Evolutionary conservation across 2,329 filamentous ascomycete genomes (phyloP).

Genomic region (Cercospora sesami): DNA sequence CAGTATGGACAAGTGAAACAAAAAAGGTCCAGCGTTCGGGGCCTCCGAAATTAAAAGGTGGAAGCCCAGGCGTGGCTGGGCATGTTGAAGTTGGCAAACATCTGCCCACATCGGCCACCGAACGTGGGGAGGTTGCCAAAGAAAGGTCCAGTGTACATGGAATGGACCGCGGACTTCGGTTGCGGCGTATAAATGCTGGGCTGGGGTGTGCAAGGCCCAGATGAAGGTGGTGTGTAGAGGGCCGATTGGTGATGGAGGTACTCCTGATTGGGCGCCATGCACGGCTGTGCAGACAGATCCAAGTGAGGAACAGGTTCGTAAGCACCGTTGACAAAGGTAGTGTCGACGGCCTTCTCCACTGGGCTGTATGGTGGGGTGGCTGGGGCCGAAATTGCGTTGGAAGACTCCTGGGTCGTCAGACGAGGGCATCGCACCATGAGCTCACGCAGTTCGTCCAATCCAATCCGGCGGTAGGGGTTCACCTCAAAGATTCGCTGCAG

Average conservation of each 20-base stretch:
- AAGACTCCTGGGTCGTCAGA: conserved; percentile 65
- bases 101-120: conserved; percentile 30
- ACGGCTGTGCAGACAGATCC: conserved; percentile 36
- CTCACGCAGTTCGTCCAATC: conserved; percentile 73
- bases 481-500: conserved; percentile 83
- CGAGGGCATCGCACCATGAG: conserved; percentile 73
- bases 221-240: conserved; percentile 31
- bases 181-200: conserved; percentile 31
- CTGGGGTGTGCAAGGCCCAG: conserved; percentile 33
- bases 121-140: conserved; percentile 26
- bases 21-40: conserved; percentile 2
- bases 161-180: conserved; percentile 26
- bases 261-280: conserved; percentile 21
- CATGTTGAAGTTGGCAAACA: conserved; percentile 32
- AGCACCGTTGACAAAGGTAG: conserved; percentile 18
- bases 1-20: conserved; percentile 21
- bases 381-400: conserved; percentile 46
- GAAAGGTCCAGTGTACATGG: conserved; percentile 24
- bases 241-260: conserved; percentile 12
- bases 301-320: conserved; percentile 32
- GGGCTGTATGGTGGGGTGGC: conserved; percentile 47
- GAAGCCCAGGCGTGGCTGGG: conserved; percentile 30
- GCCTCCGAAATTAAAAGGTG: conserved; percentile 15
- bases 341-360: conserved; percentile 38
- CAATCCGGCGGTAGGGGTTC: conserved; percentile 79